A percentile compares a stretch with the other conserved stretches of the same genome.
phyloP scores from a whole-genome alignment of 164 flowering plant species.

The Sextonia rubra region DNA sequence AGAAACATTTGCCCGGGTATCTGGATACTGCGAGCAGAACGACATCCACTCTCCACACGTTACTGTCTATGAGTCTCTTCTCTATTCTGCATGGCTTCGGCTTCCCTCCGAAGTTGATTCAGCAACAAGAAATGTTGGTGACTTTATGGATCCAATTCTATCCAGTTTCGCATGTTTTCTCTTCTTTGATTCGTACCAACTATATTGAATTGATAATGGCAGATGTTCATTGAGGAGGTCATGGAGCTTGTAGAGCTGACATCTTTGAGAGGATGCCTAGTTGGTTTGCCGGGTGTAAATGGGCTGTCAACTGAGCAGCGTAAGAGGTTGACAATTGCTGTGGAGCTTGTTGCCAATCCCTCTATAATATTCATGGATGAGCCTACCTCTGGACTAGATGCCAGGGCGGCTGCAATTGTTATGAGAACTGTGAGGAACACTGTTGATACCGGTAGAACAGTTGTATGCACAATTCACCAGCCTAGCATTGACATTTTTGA shows the following conservation, averaged over 20 bases:
- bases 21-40: constrained; percentile 53
- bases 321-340: constrained; percentile 50
- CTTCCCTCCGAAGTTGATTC: constrained; percentile 30
- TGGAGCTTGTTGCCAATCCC: constrained; percentile 62
- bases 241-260: constrained; percentile 53
- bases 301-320: constrained; percentile 56
- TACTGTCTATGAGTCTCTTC: constrained; percentile 41
- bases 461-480: constrained; percentile 54
- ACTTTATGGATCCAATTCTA: not conserved
- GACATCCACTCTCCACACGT: constrained; percentile 52
- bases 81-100: constrained; percentile 50
- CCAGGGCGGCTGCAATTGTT: constrained; percentile 57
- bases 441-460: constrained; percentile 54
- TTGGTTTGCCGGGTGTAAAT: constrained; percentile 45
- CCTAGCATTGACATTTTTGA: constrained; percentile 58
- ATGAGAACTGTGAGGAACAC: constrained; percentile 58
- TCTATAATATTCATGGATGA: constrained; percentile 62
- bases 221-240: constrained; percentile 53
- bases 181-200: not conserved
- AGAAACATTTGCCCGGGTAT: constrained; percentile 46
- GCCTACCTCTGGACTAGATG: constrained; percentile 60
- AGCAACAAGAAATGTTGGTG: constrained; percentile 28
- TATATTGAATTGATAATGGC: constrained; percentile 10
- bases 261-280: constrained; percentile 31
- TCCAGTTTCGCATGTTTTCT: not conserved